Conservation (phyloP, 805 yeast genomes). For the Debaryomyces castellii region DNA sequence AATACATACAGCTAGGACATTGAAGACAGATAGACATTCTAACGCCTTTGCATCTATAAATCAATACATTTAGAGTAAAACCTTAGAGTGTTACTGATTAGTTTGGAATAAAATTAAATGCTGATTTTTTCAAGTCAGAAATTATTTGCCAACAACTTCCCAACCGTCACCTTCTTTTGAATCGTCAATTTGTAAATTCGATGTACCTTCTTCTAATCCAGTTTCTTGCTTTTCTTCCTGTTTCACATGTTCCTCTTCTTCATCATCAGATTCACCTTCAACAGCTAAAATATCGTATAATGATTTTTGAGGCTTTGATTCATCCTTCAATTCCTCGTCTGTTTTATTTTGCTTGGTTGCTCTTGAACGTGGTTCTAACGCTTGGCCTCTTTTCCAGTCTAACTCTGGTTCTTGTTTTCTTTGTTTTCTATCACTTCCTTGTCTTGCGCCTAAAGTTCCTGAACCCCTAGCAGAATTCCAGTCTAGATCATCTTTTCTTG, state of each 20-base stretch:
- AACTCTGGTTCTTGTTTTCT: conserved; percentile 28
- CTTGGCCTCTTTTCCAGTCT: conserved; percentile 40
- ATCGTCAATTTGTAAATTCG: conserved; percentile 23
- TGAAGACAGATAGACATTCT: too few species aligned
- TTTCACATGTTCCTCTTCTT: conserved; percentile 15
- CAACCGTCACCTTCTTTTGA: conserved; percentile 30
- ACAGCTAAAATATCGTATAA: conserved; percentile 31
- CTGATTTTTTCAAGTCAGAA: not conserved
- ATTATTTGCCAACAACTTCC: conserved; percentile 37
- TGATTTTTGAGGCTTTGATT: conserved; percentile 28
- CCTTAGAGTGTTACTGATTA: not conserved
- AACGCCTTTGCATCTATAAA: not conserved
- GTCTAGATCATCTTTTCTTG: conserved; percentile 23
- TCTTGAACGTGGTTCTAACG: conserved; percentile 20
- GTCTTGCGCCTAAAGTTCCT: conserved; percentile 14
- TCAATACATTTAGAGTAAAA: not conserved
- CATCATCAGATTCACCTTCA: conserved; percentile 32
- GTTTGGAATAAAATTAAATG: conserved; percentile 1
- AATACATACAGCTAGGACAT: not conserved
- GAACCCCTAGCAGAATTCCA: conserved; percentile 31
- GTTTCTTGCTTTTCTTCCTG: conserved; percentile 14
- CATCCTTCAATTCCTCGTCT: conserved; percentile 19
- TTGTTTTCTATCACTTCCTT: conserved; percentile 27
- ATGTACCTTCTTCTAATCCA: conserved; percentile 25
- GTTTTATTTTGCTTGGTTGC: conserved; percentile 3